Evolutionary conservation across 176 grass and related monocot genomes (phyloP), one percentile per base, ranked within the genome.

Genomic region (Guadua angustifolia): DNA sequence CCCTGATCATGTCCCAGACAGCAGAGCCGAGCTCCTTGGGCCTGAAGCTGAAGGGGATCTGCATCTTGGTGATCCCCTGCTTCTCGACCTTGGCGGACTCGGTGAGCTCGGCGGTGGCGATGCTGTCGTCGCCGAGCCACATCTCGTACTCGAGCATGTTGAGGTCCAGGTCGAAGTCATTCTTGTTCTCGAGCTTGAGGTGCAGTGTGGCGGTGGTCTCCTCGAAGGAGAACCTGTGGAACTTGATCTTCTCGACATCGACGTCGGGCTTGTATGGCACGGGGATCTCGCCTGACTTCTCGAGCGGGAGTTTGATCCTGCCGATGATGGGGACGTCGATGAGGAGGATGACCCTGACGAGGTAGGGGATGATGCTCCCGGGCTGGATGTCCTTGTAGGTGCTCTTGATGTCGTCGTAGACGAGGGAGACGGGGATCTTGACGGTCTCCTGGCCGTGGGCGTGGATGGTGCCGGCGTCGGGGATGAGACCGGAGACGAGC

Each of bases 1-100:
- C 96, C 87, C 96, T 95, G 49, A 99, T 91, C 93, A 99, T 95
- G 80, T 99, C 96, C 96, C 96, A 99, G 21, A 99, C 90, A 4
- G 93, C 96, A 10, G 91, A 94, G 17, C 96, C 96, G 5, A 99
- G 93, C 0, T 99, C 96, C 91, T 95, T 95, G 17, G 96, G 96
- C 83, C 80, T 92, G 82, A 99, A 99, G 83, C 71, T 84, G 79
- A 99, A 92, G 0, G 96, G 96, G 56, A 99, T 80, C 67, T 92
- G 77, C 93, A 99, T 95, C 80, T 74, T 91, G 44, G 80, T 89
- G 80, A 94, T 86, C 73, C 96, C 96, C 66, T 99, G 89, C 86
- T 99, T 95, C 26, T 90, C 89, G 61, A 99, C 86, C 64, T 81
- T 90, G 53, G 83, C 71, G 24, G 46, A 87, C 40, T 94, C 56